Conservation (phyloP, 1,284 basidiomycete species). For the Bondarzewia mesenterica region DNA sequence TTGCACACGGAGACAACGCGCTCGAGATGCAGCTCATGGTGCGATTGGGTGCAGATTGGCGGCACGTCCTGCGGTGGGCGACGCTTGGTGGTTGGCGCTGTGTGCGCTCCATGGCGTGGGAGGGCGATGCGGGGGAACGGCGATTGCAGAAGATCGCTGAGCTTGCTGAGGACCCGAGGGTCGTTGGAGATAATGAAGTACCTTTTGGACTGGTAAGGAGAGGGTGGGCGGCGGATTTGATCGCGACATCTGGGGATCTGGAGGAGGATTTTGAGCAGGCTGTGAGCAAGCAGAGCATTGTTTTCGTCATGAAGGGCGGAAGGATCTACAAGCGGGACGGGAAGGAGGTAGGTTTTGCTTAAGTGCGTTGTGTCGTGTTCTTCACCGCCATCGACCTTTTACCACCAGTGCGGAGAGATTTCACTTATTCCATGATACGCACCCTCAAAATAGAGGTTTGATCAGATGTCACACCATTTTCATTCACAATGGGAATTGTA, state of each 20-base stretch:
- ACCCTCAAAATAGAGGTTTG: too few relatives aligned
- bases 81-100: constrained; percentile 55
- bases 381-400: background rate
- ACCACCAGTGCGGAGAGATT: too few relatives aligned
- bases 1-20: constrained; percentile 54
- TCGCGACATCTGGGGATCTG: constrained; percentile 42
- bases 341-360: constrained; percentile 6
- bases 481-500: too few relatives aligned
- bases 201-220: constrained; percentile 45
- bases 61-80: constrained; percentile 47
- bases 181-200: constrained; percentile 43
- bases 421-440: too few relatives aligned
- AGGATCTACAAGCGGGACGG: constrained; percentile 40
- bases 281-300: constrained; percentile 33
- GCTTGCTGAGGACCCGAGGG: constrained; percentile 18
- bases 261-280: constrained; percentile 41
- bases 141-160: constrained; percentile 25
- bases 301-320: constrained; percentile 55
- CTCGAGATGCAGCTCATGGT: constrained; percentile 58
- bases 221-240: constrained; percentile 54
- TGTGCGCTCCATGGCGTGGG: constrained; percentile 43
- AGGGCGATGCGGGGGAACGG: constrained; percentile 28
- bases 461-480: too few relatives aligned
- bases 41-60: constrained; percentile 43
- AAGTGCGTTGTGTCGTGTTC: background rate